phyloP scores from a whole-genome alignment of 148 eudicot species.

The Chenopodium album region DNA sequence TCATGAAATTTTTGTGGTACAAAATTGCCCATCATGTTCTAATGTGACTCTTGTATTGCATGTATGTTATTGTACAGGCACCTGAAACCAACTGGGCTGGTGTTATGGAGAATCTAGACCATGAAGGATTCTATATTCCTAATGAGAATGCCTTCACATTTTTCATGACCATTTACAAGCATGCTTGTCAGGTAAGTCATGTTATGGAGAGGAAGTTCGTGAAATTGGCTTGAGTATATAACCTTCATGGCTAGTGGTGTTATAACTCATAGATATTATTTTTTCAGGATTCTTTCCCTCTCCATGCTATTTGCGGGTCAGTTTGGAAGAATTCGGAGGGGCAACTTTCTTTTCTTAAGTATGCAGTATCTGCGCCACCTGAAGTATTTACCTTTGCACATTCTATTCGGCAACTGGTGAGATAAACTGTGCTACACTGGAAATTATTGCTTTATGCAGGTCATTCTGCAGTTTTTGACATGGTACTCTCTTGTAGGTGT shows the following conservation, averaged over 20 bases:
- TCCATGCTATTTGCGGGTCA: slow-evolving; percentile 76
- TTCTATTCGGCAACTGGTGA: slow-evolving; percentile 74
- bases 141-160: slow-evolving; percentile 67
- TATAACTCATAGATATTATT: background rate
- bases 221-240: background rate
- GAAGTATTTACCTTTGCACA: slow-evolving; percentile 83
- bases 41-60: background rate
- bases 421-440: slow-evolving; percentile 13
- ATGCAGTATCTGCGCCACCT: slow-evolving; percentile 76
- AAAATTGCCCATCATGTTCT: background rate
- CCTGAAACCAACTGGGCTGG: slow-evolving; percentile 78
- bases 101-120: slow-evolving; percentile 81
- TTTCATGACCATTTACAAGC: slow-evolving; percentile 73
- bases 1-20: background rate
- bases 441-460: slow-evolving; percentile 1
- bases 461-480: slow-evolving; percentile 16
- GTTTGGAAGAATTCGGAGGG: slow-evolving; percentile 93
- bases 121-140: slow-evolving; percentile 87
- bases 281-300: slow-evolving; percentile 87
- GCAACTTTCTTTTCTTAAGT: slow-evolving; percentile 81
- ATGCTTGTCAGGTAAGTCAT: slow-evolving; percentile 59
- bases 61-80: slow-evolving; percentile 45
- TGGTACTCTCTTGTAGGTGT: slow-evolving; percentile 47
- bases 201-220: background rate
- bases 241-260: background rate